Evolutionary conservation across 208 protist species (phyloP).

Genomic region (Tritrichomonas musculus): DNA sequence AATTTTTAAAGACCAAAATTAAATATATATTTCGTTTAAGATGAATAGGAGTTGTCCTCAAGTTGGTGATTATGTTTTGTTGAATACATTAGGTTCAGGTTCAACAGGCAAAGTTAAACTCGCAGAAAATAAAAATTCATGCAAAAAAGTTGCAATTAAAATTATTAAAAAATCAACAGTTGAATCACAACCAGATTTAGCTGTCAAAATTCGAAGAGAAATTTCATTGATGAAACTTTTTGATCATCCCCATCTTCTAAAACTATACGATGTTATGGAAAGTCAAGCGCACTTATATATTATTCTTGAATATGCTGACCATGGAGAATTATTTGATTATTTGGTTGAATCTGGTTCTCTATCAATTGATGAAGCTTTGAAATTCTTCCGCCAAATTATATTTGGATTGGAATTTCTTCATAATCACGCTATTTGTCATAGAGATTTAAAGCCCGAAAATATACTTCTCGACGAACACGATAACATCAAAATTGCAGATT

Average conservation of each 20-base stretch:
- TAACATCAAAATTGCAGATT: background rate
- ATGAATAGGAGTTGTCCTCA: background rate
- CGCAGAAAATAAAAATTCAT: background rate
- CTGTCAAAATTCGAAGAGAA: background rate
- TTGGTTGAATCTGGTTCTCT: slow-evolving; percentile 83
- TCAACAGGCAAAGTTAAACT: background rate
- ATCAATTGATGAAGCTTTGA: slow-evolving; percentile 66
- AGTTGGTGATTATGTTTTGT: background rate
- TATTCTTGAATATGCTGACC: slow-evolving; percentile 95
- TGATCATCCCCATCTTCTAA: background rate
- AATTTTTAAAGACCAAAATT: too few relatives aligned
- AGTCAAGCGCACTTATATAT: slow-evolving; percentile 94
- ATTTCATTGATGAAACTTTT: background rate
- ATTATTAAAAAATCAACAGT: background rate
- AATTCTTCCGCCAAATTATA: slow-evolving; percentile 94
- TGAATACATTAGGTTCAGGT: background rate
- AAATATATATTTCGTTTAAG: background rate
- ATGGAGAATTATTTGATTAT: slow-evolving; percentile 97
- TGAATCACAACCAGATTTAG: background rate
- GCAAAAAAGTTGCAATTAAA: background rate
- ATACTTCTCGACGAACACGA: background rate
- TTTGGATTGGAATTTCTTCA: slow-evolving; percentile 92
- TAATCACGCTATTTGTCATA: background rate
- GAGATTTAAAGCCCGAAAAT: slow-evolving; percentile 28
- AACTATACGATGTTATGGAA: slow-evolving; percentile 71